A percentile compares a stretch with the other conserved stretches of the same genome.
Conservation (phyloP, 768 basidiomycete genomes). For the Lepiota brunneoincarnata region DNA sequence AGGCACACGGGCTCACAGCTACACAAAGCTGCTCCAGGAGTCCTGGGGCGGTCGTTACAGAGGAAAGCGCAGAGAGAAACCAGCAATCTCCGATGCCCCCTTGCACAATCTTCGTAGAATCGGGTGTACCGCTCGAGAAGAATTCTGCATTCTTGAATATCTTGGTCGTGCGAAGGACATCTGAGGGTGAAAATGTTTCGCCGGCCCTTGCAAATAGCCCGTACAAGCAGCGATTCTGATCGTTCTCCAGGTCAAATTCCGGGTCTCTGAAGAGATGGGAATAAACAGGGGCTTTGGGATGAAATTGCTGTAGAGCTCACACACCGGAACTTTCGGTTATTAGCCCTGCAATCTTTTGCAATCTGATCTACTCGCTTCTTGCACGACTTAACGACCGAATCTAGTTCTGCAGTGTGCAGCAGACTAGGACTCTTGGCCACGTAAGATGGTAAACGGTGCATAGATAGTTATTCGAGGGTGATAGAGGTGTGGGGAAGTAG, state of each 20-base stretch:
- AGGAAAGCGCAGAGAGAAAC: slow-evolving; percentile 50
- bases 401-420: slow-evolving; percentile 38
- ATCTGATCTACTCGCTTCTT: slow-evolving; percentile 43
- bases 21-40: slow-evolving; percentile 51
- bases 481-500: too few species aligned
- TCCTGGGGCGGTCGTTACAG: slow-evolving; percentile 36
- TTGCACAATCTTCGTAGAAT: slow-evolving; percentile 45
- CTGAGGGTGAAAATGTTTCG: slow-evolving; percentile 19
- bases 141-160: slow-evolving; percentile 50
- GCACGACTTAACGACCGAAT: slow-evolving; percentile 45
- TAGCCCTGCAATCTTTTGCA: slow-evolving; percentile 39
- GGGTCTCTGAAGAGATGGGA: slow-evolving; percentile 42
- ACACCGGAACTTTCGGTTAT: slow-evolving; percentile 52
- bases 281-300: background rate
- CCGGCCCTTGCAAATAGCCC: slow-evolving; percentile 15
- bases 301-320: slow-evolving; percentile 7
- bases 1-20: slow-evolving; percentile 20
- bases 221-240: slow-evolving; percentile 43
- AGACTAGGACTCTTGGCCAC: slow-evolving; percentile 4
- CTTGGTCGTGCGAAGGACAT: slow-evolving; percentile 41
- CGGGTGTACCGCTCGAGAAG: slow-evolving; percentile 38
- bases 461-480: background rate
- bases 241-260: slow-evolving; percentile 59
- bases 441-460: background rate
- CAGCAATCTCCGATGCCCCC: slow-evolving; percentile 50